Base-by-base conservation (phyloP, 179 eudicot genomes). In the Corrigiola litoralis region DNA sequence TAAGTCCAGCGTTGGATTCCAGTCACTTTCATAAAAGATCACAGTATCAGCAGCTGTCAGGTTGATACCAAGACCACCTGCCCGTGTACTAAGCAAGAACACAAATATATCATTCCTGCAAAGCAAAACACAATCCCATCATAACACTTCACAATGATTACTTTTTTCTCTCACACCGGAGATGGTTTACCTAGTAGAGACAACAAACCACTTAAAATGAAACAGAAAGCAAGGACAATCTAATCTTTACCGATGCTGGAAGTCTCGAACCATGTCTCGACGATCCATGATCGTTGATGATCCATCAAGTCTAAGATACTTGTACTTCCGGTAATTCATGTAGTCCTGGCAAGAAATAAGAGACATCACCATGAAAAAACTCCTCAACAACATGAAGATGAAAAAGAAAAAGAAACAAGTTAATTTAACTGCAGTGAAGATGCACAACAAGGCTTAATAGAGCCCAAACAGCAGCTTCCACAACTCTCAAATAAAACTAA, bases 221-320 rank as follows among this genome's bases (percentile, higher is more conserved):
- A 40, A 51, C 61, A 69, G 10, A 37, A 34, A 17, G 36, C 34
- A 25, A 49, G 51, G 31, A 10, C 13, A 47, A 59, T 24, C 18
- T 48, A 42, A 41, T 48, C 49, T 81, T 11, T 76, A 87, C 98
- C 98, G 79, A 55, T 75, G 87, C 69, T 92, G 98, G 75, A 92
- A 92, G 72, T 92, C 98, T 76, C 81, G 85, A 70, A 92, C 98
- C 98, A 92, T 92, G 81, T 92, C 98, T 33, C 97, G 85, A 4
- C 98, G 92, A 66, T 92, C 98, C 92, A 86, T 86, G 74, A 92
- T 87, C 63, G 96, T 92, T 54, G 98, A 92, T n/a, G 98, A 92
- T 58, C 98, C 98, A 76, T 92, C 98, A 48, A 92, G 91, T 79
- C 98, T 75, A 56, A 92, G 82, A 72, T 92, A 92, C 73, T 77